Conservation (phyloP, 192 early-diverging fungal species). For the Chytriomyces sp. region DNA sequence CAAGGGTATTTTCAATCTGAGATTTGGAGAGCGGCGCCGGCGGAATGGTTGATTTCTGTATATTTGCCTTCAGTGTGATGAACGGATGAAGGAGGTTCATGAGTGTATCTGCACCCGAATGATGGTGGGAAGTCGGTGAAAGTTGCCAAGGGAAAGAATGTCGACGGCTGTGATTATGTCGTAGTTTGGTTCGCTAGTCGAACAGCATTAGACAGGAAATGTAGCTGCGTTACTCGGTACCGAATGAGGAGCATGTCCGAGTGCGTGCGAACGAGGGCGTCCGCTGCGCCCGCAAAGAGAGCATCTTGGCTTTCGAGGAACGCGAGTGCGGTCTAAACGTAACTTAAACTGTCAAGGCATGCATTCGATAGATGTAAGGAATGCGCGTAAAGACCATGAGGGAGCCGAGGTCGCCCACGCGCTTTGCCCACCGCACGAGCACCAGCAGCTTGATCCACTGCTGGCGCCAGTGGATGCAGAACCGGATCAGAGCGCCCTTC, state of each 20-base stretch:
- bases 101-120: conserved; percentile 57
- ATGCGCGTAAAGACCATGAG: conserved; percentile 43
- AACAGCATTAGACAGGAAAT: not conserved
- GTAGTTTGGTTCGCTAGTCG: conserved; percentile 70
- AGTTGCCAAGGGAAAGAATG: conserved; percentile 81
- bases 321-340: conserved; percentile 55
- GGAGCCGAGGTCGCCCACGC: conserved; percentile 44
- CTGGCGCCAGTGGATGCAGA: not conserved
- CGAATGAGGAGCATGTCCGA: conserved; percentile 40
- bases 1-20: conserved; percentile 64
- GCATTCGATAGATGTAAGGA: conserved; percentile 32
- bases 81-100: not conserved
- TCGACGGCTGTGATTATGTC: conserved; percentile 84
- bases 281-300: conserved; percentile 61
- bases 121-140: conserved; percentile 74
- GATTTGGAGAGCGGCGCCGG: conserved; percentile 58
- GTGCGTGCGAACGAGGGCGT: conserved; percentile 49
- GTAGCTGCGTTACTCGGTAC: not conserved
- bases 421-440: conserved; percentile 73
- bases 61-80: not conserved
- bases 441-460: conserved; percentile 65
- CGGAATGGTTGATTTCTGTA: conserved; percentile 43
- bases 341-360: conserved; percentile 30
- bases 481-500: conserved; percentile 16
- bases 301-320: conserved; percentile 66